phyloP scores from a whole-genome alignment of 257 asterid species.

The Cordia subcordata region DNA sequence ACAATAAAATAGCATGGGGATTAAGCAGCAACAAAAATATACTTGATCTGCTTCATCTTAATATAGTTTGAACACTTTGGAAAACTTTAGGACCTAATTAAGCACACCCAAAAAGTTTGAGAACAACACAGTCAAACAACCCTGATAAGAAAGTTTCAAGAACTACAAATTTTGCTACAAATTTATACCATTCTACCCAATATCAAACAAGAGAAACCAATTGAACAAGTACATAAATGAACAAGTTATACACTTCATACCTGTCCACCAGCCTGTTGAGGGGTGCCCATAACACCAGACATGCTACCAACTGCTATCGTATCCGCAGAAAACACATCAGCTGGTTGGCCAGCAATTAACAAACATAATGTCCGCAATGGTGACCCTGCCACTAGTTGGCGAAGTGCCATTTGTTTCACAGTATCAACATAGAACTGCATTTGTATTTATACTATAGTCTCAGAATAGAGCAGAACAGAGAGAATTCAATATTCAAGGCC shows the following conservation, averaged over 20 bases:
- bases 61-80: no score
- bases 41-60: no score
- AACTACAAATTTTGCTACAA: no score
- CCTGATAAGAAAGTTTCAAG: no score
- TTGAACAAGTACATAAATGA: not conserved
- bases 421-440: slow-evolving; percentile 87
- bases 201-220: not conserved
- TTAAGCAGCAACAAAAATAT: no score
- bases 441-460: slow-evolving; percentile 1
- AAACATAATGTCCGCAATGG: slow-evolving; percentile 94
- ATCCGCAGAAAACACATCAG: slow-evolving; percentile 73
- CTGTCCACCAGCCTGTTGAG: slow-evolving; percentile 67
- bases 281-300: slow-evolving; percentile 37
- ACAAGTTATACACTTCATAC: slow-evolving; percentile 30
- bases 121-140: no score
- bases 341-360: slow-evolving; percentile 92
- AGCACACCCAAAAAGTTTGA: no score
- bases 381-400: slow-evolving; percentile 82
- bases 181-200: not conserved
- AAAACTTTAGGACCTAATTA: no score
- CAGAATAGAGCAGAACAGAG: slow-evolving; percentile 2
- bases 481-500: no score
- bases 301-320: slow-evolving; percentile 36
- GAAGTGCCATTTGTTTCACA: slow-evolving; percentile 90
- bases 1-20: no score